These are phyloP conservation scores for Licmophora abbreviata DNA, from an alignment of 108 stramenopile genomes.

Conservation along the genomic window DNA sequence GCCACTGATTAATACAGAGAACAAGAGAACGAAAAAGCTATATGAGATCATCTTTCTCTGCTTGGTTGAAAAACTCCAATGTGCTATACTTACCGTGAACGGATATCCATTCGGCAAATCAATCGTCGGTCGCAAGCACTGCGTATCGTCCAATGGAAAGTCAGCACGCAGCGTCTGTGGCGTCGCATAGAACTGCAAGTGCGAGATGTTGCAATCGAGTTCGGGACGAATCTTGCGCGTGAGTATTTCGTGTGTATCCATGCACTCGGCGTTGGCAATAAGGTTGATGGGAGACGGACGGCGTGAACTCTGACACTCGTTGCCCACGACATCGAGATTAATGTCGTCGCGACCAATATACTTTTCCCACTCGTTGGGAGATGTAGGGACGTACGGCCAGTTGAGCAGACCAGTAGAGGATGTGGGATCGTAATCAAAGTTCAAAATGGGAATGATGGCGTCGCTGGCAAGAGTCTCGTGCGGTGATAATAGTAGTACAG, in stretches of 20 bases:
- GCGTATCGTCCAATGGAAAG: slow-evolving; percentile 10
- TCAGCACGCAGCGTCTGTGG: slow-evolving; percentile 13
- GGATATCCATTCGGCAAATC: slow-evolving; percentile 8
- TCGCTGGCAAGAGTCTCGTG: too few species aligned
- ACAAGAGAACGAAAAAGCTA: not conserved
- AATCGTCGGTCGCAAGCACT: slow-evolving; percentile 13
- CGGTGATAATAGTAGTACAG: too few species aligned
- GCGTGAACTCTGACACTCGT: not conserved
- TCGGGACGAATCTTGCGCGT: slow-evolving; percentile 12
- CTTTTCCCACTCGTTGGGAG: slow-evolving; percentile 4
- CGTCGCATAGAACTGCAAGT: slow-evolving; percentile 10
- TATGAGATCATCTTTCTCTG: not conserved
- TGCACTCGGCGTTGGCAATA: slow-evolving; percentile 6
- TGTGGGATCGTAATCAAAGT: not conserved
- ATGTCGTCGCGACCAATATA: slow-evolving; percentile 2
- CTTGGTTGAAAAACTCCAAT: not conserved
- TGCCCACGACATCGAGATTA: slow-evolving; percentile 4
- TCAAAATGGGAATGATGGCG: not conserved
- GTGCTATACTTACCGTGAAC: too few species aligned
- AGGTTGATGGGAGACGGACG: slow-evolving; percentile 13
- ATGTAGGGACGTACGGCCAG: slow-evolving; percentile 1
- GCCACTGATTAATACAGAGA: too few species aligned
- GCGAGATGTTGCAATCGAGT: slow-evolving; percentile 4
- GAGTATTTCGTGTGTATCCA: slow-evolving; percentile 16
- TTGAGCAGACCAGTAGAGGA: not conserved